phyloP scores from a whole-genome alignment of 148 eudicot genomes.

The Rhododendron molle region DNA sequence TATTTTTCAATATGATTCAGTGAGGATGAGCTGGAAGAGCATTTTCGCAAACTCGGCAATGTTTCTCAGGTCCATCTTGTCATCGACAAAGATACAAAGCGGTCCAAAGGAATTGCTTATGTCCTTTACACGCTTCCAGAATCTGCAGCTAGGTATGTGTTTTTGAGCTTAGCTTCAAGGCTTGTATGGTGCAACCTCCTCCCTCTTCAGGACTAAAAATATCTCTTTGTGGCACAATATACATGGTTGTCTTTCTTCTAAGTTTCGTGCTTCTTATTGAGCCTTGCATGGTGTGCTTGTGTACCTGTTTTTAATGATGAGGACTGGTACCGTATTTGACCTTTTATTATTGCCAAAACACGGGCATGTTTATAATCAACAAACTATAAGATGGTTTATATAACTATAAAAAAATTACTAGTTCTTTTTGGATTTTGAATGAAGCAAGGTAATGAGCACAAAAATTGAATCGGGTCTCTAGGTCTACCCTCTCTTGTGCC shows the following conservation, averaged over 20 bases:
- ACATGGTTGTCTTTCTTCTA: background rate
- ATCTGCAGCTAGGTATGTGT: constrained; percentile 70
- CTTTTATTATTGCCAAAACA: background rate
- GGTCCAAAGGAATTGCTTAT: constrained; percentile 83
- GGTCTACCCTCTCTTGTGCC: background rate
- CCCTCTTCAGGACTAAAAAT: background rate
- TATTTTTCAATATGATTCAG: constrained; percentile 31
- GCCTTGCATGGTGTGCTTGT: background rate
- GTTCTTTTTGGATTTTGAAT: background rate
- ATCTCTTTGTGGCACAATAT: background rate
- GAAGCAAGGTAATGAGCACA: background rate
- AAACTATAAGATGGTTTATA: background rate
- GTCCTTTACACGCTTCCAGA: constrained; percentile 57
- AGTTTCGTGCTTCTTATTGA: background rate
- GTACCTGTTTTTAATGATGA: background rate
- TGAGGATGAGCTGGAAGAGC: constrained; percentile 81
- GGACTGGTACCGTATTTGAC: background rate
- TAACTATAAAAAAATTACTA: background rate
- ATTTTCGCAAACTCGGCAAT: constrained; percentile 61
- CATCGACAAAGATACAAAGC: constrained; percentile 80
- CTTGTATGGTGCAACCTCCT: background rate
- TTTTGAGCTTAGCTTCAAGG: constrained; percentile 4
- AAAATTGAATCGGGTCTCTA: background rate
- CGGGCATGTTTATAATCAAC: background rate
- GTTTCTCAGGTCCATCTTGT: constrained; percentile 80